Conservation (phyloP, 108 stramenopile genomes). For the Pseudonitzschia multiseries region DNA sequence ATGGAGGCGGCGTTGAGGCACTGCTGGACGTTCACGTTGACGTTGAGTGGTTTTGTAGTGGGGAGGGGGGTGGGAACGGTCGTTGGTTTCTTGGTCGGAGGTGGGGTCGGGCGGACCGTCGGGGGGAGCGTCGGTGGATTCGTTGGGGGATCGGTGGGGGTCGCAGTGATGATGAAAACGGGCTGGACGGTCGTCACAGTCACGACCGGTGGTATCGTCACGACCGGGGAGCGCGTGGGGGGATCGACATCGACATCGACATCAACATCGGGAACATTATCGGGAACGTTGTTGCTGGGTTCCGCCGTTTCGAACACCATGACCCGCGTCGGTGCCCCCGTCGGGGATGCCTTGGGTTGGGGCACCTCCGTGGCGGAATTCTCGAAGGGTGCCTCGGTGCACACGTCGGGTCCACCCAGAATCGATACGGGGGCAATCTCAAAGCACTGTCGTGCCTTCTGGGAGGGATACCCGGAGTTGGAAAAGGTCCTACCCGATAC, state of each 20-base stretch:
- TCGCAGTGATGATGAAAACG: background rate
- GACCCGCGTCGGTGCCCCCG: no score
- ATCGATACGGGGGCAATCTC: slow-evolving; percentile 14
- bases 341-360: no score
- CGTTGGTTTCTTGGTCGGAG: no score
- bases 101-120: background rate
- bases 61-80: background rate
- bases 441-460: background rate
- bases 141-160: background rate
- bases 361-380: background rate
- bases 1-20: slow-evolving; percentile 6
- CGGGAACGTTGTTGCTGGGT: no score
- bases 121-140: slow-evolving; percentile 3
- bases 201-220: no score
- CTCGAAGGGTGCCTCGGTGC: background rate
- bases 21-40: background rate
- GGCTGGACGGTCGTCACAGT: background rate
- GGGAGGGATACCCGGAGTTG: slow-evolving; percentile 17
- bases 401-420: slow-evolving; percentile 6
- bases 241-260: background rate
- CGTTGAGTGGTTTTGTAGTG: background rate
- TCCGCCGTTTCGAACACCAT: no score
- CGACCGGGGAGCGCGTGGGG: no score
- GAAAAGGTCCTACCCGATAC: slow-evolving; percentile 5
- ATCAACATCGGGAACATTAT: no score